Evolutionary conservation across 2,329 filamentous ascomycete genomes (phyloP), one percentile per base, ranked within the genome.

Genomic region (Penicillium olsonii): DNA sequence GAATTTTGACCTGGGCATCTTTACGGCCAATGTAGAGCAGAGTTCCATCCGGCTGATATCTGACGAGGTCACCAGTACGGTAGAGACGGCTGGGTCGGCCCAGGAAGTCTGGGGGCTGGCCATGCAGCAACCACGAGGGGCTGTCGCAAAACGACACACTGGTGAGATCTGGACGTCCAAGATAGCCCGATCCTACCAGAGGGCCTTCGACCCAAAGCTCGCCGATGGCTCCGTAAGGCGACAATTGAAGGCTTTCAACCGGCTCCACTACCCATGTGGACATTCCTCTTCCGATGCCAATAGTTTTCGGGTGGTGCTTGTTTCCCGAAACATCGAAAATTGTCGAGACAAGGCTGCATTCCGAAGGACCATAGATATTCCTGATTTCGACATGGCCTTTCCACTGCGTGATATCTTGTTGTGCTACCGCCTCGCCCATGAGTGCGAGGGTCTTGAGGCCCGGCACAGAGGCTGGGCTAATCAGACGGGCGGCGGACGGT

Each of bases 1-100:
- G 29, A 17, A 50, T 37, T 20, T 50, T 50, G 37, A 50, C 34
- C 12, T 37, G 33, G 20, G 37, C 41, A 29, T 50, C 48, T 29
- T 45, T 41, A 2, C 48, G 48, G 8, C 42, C 48, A 11, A 50
- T 37, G 19, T 42, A 45, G 19, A 35, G 20, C 19, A 45, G 24
- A 17, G 19, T 22, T 41, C 48, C 42, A 42, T 45, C 37, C 24
- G 20, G 20, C 4, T 19, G 8, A n/a, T 37, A 42, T 14, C 37
- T 37, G 3, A 27, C 42, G 3, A 50, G 42, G 27, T 50, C 48
- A 15, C 48, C 48, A 4, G 48, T 43, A 31, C 42, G 40, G 26
- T 50, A 50, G 4, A 50, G 8, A 7, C 48, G 42, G 15, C 35
- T 19, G 18, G 18, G 4, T 14, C 17, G 35, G 9, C 35, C 35